Evolutionary conservation across 306 rosid species (phyloP).

Genomic region (Mucuna pruriens): DNA sequence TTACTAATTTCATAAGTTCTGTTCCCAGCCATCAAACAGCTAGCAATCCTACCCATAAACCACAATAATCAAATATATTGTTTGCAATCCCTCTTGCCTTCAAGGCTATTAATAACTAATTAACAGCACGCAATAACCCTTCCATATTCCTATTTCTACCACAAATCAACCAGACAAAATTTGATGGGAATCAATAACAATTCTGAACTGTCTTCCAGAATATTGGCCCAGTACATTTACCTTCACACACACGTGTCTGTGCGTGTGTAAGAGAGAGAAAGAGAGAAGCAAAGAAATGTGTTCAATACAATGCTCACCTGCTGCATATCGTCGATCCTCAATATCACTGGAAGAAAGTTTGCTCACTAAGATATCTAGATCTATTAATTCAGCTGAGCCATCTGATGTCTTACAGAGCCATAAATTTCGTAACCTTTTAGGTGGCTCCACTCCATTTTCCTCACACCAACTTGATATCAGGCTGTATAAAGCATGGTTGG

Average conservation of each 20-base stretch:
- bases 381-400: slow-evolving; percentile 60
- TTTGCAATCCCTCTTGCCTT: slow-evolving; percentile 5
- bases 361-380: slow-evolving; percentile 60
- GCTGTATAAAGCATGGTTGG: slow-evolving; percentile 80
- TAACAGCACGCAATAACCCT: neutral
- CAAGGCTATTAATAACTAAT: neutral
- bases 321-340: slow-evolving; percentile 67
- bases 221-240: neutral
- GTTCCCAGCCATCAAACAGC: slow-evolving; percentile 8
- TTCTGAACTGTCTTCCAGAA: slow-evolving; percentile 14
- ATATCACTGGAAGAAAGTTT: slow-evolving; percentile 61
- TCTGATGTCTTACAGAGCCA: slow-evolving; percentile 53
- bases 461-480: slow-evolving; percentile 88
- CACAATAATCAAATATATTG: slow-evolving; percentile 3
- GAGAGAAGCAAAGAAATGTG: neutral
- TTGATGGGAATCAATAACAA: neutral
- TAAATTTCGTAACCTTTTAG: slow-evolving; percentile 62
- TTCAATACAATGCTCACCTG: slow-evolving; percentile 55
- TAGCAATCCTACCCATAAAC: neutral
- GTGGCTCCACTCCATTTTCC: slow-evolving; percentile 74
- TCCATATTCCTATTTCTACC: slow-evolving; percentile 22
- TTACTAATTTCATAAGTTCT: neutral
- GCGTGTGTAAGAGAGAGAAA: neutral
- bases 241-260: neutral
- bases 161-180: slow-evolving; percentile 9